phyloP scores from a whole-genome alignment of 2,329 filamentous ascomycete genomes.

The Orbilia ellipsospora region DNA sequence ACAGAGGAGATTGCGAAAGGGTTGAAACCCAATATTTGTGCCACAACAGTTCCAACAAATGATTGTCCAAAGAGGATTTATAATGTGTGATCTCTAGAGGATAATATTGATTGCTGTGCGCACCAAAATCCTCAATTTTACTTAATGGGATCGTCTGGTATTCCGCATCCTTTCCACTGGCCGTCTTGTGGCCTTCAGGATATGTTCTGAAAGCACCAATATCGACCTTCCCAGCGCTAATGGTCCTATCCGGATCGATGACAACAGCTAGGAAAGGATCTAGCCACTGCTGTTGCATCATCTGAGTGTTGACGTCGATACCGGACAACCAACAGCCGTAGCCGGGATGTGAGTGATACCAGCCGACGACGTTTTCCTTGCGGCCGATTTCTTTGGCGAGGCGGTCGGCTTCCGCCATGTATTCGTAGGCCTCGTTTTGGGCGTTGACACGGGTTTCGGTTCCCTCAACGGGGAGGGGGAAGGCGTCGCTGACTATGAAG shows the following conservation, averaged over 20 bases:
- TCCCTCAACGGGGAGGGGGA: conserved; percentile 92
- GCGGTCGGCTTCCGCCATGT: conserved; percentile 86
- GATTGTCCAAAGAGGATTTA: conserved; percentile 89
- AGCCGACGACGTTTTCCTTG: conserved; percentile 92
- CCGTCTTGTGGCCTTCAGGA: conserved; percentile 76
- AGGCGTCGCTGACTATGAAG: conserved; percentile 92
- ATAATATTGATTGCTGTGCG: conserved; percentile 91
- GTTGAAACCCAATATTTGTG: conserved; percentile 99
- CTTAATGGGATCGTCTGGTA: conserved; percentile 85
- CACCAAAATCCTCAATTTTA: conserved; percentile 95
- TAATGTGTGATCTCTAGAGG: conserved; percentile 90
- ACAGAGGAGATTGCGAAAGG: conserved; percentile 86
- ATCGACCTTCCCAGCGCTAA: conserved; percentile 93
- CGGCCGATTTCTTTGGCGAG: conserved; percentile 76
- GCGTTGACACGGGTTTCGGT: conserved; percentile 99
- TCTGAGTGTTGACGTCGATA: conserved; percentile 91
- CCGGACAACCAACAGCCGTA: conserved; percentile 98
- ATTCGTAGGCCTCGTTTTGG: conserved; percentile 94
- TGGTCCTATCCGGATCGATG: conserved; percentile 94
- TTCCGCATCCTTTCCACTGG: conserved; percentile 68
- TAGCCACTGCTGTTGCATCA: conserved; percentile 82
- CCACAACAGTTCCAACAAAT: conserved; percentile 89
- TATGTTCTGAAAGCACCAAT: conserved; percentile 97
- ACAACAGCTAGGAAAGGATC: conserved; percentile 97
- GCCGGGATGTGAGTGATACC: conserved; percentile 97